Evolutionary conservation across 2,329 filamentous ascomycete genomes (phyloP).

Genomic region (Aspergillus novoparasiticus): DNA sequence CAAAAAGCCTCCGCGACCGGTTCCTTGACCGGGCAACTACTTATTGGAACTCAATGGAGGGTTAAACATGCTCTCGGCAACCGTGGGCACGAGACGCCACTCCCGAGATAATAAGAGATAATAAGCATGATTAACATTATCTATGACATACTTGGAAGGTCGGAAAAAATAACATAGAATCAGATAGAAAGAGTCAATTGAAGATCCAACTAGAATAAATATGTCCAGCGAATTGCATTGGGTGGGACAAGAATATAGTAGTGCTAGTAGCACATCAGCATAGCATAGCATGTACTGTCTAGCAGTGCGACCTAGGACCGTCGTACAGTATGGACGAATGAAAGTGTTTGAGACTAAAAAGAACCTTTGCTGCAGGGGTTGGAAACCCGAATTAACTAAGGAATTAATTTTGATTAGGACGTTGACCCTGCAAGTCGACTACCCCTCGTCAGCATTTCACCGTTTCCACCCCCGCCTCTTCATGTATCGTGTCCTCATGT

Average conservation of each 20-base stretch:
- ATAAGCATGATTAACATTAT: slow-evolving; percentile 2
- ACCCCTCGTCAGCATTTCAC: background rate
- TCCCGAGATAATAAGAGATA: background rate
- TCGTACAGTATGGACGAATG: background rate
- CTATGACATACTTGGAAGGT: background rate
- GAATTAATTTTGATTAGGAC: background rate
- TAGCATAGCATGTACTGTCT: background rate
- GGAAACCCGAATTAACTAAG: background rate
- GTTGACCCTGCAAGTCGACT: background rate
- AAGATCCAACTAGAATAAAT: background rate
- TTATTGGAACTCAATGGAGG: background rate
- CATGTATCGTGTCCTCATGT: background rate
- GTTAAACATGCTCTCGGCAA: background rate
- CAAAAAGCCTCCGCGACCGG: background rate
- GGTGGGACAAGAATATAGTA: background rate
- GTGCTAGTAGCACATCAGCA: background rate
- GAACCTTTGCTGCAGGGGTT: background rate
- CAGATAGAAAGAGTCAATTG: background rate
- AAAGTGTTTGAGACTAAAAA: background rate
- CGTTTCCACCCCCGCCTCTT: background rate
- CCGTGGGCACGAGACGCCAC: background rate
- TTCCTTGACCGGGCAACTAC: background rate
- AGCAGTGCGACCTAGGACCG: background rate
- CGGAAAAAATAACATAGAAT: background rate
- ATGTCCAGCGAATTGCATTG: background rate